Base-by-base conservation (phyloP, 352 stramenopile species). In the Aphanomyces stellatus region DNA sequence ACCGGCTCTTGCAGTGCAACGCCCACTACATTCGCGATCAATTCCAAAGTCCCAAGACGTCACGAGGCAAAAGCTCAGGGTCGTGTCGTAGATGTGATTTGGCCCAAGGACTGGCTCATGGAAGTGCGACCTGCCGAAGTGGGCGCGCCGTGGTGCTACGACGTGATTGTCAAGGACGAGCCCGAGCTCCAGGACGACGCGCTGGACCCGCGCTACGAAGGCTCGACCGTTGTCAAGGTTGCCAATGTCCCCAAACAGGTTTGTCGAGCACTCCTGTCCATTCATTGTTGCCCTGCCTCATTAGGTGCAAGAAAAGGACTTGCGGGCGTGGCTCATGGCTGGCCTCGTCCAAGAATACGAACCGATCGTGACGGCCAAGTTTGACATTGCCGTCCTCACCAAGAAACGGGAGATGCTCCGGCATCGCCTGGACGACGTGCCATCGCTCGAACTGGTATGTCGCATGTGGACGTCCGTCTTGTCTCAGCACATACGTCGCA, bases 101-200 rank as follows among this genome's bases (percentile, higher is more conserved):
- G 79, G 80, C 82, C 80, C 4, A 88, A 87, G 51, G 77, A 90
- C 71, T 90, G 82, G 82, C 79, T 82, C 65, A 73, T 63, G 0
- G 72, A 85, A 51, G 77, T 88, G 51, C 69, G 88, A 28, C 80
- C 82, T 7, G 76, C 80, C 4, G 74, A 56, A 8, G 65, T 62
- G 4, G 68, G 71, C 10, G 80, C 87, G 53, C 80, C 81, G 51
- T 90, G 82, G 80, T 90, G 78, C 74, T 90, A 88, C 60, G 71
- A 88, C 56, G 85, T 90, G 42, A 78, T 88, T 51, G 76, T 88
- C 51, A 78, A 79, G 1, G 51, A 88, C 24, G 77, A 88, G 61
- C 82, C 80, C 3, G 68, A 69, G 30, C 82, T 74, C 1, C 76
- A 81, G 33, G 82, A 90, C 59, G 82, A 88, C 65, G 71, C 85